Evolutionary conservation across 176 grass and related monocot genomes (phyloP).

Genomic region (Poa pratensis): DNA sequence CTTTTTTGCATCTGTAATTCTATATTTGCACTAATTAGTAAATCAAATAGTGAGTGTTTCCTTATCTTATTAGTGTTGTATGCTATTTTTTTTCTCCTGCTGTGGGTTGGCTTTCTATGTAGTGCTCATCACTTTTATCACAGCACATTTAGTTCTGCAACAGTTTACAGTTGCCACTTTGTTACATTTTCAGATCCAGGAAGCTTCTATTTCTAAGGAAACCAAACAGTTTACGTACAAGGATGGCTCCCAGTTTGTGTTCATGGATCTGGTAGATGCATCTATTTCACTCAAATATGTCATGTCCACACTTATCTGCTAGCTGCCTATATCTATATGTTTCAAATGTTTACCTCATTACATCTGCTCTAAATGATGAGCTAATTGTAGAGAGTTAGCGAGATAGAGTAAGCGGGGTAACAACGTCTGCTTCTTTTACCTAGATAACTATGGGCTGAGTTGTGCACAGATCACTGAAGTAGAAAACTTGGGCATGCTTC

Average conservation of each 20-base stretch:
- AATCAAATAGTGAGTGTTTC: not conserved
- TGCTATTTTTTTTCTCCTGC: not conserved
- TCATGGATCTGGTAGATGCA: constrained; percentile 86
- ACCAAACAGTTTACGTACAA: constrained; percentile 97
- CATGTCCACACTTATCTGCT: not conserved
- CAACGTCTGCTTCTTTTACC: not conserved
- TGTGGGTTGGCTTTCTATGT: not conserved
- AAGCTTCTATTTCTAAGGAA: constrained; percentile 90
- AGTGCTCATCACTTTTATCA: not conserved
- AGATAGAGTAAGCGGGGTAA: not conserved
- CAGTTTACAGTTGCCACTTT: constrained; percentile 9
- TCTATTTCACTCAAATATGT: constrained; percentile 9
- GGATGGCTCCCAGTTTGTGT: constrained; percentile 83
- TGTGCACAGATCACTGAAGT: constrained; percentile 18
- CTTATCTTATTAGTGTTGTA: not conserved
- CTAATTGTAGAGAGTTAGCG: not conserved
- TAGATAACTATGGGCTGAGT: constrained; percentile 19
- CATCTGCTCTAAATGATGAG: not conserved
- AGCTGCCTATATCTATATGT: constrained; percentile 3
- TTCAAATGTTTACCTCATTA: constrained; percentile 17
- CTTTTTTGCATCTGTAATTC: constrained; percentile 6
- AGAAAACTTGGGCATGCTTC: not conserved
- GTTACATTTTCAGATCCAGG: constrained; percentile 59
- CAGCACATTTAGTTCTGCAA: not conserved
- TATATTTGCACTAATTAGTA: constrained; percentile 7